These are phyloP conservation scores for Penicillium taxi DNA, from an alignment of 495 filamentous ascomycete genomes.

Conservation along the genomic window DNA sequence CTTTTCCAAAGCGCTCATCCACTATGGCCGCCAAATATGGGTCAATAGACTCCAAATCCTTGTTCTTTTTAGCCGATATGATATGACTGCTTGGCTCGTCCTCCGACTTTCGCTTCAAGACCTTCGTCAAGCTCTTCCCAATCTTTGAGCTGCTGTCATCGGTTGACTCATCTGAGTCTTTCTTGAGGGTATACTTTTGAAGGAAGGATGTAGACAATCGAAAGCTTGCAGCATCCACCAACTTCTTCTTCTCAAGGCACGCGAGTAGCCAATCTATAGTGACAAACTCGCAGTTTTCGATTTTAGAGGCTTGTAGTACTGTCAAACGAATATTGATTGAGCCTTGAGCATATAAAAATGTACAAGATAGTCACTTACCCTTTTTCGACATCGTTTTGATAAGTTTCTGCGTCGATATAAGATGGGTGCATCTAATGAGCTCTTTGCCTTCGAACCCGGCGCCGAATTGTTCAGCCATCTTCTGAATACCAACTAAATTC, in stretches of 20 bases:
- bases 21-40: constrained; percentile 2
- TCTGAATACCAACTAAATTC: constrained; percentile 1
- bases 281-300: constrained; percentile 4
- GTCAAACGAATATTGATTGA: neutral
- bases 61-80: too few species aligned
- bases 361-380: constrained; percentile 1
- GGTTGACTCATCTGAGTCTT: neutral
- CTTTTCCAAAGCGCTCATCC: neutral
- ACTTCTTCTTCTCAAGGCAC: neutral
- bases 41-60: too few species aligned
- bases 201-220: neutral
- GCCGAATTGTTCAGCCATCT: constrained; percentile 7
- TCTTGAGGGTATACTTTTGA: neutral
- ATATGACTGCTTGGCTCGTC: too few species aligned
- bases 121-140: neutral
- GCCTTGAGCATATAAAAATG: neutral
- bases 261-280: constrained; percentile 5
- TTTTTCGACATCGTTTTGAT: constrained; percentile 2
- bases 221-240: neutral
- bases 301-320: constrained; percentile 3
- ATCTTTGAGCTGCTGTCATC: neutral
- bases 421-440: constrained; percentile 9
- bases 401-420: constrained; percentile 7
- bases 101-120: neutral
- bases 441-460: constrained; percentile 1